Percentiles rank a stretch among this genome's conserved stretches.
phyloP scores from a whole-genome alignment of 129 eudicot species.

The Tanacetum coccineum region DNA sequence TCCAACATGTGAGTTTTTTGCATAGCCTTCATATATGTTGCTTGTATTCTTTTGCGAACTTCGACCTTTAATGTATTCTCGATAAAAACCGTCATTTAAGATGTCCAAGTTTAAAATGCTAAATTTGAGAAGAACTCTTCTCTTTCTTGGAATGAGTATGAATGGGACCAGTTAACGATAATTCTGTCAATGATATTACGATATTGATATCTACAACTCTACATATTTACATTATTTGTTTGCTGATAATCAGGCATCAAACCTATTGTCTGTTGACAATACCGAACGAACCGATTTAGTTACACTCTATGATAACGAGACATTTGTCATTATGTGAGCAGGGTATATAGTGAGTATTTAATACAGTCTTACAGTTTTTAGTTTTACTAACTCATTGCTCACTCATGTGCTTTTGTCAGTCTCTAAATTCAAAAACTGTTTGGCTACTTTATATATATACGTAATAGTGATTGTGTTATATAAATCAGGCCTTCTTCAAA shows the following conservation, averaged over 20 bases:
- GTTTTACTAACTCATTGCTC: constrained; percentile 14
- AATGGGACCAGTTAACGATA: constrained; percentile 59
- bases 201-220: background rate
- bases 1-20: too few relatives aligned
- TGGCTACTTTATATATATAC: too few relatives aligned
- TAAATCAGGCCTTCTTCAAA: too few relatives aligned
- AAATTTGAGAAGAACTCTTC: constrained; percentile 65
- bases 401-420: too few relatives aligned
- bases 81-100: too few relatives aligned
- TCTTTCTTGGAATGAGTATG: constrained; percentile 75
- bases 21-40: too few relatives aligned
- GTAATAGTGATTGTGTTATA: too few relatives aligned
- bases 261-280: too few relatives aligned
- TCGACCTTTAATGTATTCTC: too few relatives aligned
- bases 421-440: too few relatives aligned
- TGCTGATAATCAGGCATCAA: too few relatives aligned
- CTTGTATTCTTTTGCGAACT: constrained; percentile 85
- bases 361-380: constrained; percentile 87
- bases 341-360: constrained; percentile 72
- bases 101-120: too few relatives aligned
- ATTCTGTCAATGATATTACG: background rate
- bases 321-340: constrained; percentile 65
- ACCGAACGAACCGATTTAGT: constrained; percentile 86
- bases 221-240: background rate
- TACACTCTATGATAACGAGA: constrained; percentile 72